These are phyloP conservation scores for Teratosphaeria epicoccoides DNA, from an alignment of 2,329 filamentous ascomycete species.

Conservation along the genomic window DNA sequence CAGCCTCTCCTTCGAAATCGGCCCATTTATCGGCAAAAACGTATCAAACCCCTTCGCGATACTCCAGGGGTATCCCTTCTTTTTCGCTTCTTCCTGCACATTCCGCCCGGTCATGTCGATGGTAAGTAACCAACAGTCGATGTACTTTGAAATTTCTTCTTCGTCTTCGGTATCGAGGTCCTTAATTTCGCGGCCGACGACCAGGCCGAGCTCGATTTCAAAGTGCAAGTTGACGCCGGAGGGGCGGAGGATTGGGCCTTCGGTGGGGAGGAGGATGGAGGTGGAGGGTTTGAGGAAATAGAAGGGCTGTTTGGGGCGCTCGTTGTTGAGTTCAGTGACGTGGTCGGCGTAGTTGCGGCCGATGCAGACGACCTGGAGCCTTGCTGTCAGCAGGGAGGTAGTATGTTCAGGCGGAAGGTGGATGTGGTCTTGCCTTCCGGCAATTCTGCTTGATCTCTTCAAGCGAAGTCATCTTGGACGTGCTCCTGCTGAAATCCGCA, in stretches of 20 bases:
- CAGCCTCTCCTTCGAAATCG: slow-evolving; percentile 71
- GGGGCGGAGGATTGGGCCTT: slow-evolving; percentile 72
- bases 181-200: slow-evolving; percentile 71
- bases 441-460: slow-evolving; percentile 33
- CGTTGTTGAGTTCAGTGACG: slow-evolving; percentile 81
- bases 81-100: slow-evolving; percentile 91
- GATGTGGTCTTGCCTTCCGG: slow-evolving; percentile 31
- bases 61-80: slow-evolving; percentile 89
- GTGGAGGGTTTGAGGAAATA: slow-evolving; percentile 96
- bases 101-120: slow-evolving; percentile 98
- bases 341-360: slow-evolving; percentile 96
- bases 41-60: slow-evolving; percentile 98
- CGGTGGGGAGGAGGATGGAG: slow-evolving; percentile 67
- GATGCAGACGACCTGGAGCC: slow-evolving; percentile 69
- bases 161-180: slow-evolving; percentile 67
- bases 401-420: not conserved
- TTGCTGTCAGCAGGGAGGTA: slow-evolving; percentile 1
- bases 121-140: slow-evolving; percentile 76
- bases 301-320: slow-evolving; percentile 85
- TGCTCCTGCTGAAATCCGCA: slow-evolving; percentile 2
- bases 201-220: slow-evolving; percentile 84
- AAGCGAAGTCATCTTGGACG: slow-evolving; percentile 10
- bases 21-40: slow-evolving; percentile 75
- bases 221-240: slow-evolving; percentile 79
- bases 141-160: slow-evolving; percentile 66